Percentiles rank a stretch among this genome's conserved stretches.
phyloP scores from a whole-genome alignment of 306 rosid genomes.

The Prunus dulcis region DNA sequence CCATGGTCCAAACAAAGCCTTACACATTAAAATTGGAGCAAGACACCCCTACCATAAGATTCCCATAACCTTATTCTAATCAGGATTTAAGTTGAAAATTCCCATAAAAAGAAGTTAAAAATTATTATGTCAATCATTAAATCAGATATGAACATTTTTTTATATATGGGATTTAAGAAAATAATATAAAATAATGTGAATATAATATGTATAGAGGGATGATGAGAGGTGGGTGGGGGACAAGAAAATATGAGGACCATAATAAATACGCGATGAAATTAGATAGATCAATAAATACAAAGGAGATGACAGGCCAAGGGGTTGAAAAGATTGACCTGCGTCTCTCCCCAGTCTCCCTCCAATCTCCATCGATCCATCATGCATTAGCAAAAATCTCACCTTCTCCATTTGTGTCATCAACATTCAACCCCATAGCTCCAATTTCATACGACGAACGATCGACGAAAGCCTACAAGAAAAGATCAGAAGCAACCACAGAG shows the following conservation, averaged over 20 bases:
- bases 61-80: not conserved
- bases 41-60: conserved; percentile 5
- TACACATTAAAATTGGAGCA: not conserved
- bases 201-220: conserved; percentile 2
- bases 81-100: not conserved
- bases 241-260: conserved; percentile 23
- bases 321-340: conserved; percentile 67
- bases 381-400: conserved; percentile 15
- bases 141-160: not conserved
- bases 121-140: not conserved
- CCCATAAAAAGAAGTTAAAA: too few species aligned
- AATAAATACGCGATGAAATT: conserved; percentile 56
- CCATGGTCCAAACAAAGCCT: conserved; percentile 18
- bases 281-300: conserved; percentile 55
- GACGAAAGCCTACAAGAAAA: conserved; percentile 36
- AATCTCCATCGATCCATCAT: conserved; percentile 11
- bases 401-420: conserved; percentile 24
- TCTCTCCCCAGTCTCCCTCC: conserved; percentile 29
- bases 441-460: conserved; percentile 44
- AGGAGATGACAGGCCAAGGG: conserved; percentile 29
- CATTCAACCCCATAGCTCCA: conserved; percentile 20
- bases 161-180: not conserved
- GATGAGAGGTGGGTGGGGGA: conserved; percentile 38
- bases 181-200: not conserved
- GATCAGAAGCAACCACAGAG: not conserved